Conservation (phyloP, 179 eudicot genomes). For the Drosera spatulata region DNA sequence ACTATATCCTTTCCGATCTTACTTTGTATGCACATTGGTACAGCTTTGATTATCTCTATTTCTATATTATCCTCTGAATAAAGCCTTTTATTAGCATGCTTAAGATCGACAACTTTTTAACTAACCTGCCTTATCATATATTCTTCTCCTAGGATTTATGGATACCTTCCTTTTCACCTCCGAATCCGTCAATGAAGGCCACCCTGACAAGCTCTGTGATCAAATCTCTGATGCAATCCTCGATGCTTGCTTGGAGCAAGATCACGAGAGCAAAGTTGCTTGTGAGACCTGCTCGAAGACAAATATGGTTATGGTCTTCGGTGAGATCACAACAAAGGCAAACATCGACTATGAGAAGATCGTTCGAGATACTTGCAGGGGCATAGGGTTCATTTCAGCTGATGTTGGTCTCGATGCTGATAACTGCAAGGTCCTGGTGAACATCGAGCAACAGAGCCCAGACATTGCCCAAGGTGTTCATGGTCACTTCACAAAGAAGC, state of each 20-base stretch:
- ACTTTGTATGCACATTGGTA: too few relatives aligned
- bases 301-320: slow-evolving; percentile 10
- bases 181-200: slow-evolving; percentile 82
- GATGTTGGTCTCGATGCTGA: slow-evolving; percentile 90
- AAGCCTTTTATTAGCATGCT: too few relatives aligned
- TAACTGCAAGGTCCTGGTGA: slow-evolving; percentile 32
- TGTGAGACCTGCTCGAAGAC: slow-evolving; percentile 89
- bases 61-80: too few relatives aligned
- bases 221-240: slow-evolving; percentile 65
- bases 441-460: too few relatives aligned
- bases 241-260: slow-evolving; percentile 23
- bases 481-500: slow-evolving; percentile 78
- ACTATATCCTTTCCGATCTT: too few relatives aligned
- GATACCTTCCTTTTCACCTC: slow-evolving; percentile 77
- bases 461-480: slow-evolving; percentile 57
- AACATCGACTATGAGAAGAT: slow-evolving; percentile 67
- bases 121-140: too few relatives aligned
- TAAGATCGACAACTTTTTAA: too few relatives aligned
- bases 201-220: slow-evolving; percentile 87
- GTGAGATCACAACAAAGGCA: slow-evolving; percentile 80
- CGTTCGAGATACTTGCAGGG: slow-evolving; percentile 15
- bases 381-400: slow-evolving; percentile 3
- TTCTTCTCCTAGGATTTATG: slow-evolving; percentile 4
- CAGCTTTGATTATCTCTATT: too few relatives aligned
- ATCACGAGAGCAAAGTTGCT: slow-evolving; percentile 84